Evolutionary conservation across 2,329 filamentous ascomycete species (phyloP).

Genomic region (Cercospora nicotianae): DNA sequence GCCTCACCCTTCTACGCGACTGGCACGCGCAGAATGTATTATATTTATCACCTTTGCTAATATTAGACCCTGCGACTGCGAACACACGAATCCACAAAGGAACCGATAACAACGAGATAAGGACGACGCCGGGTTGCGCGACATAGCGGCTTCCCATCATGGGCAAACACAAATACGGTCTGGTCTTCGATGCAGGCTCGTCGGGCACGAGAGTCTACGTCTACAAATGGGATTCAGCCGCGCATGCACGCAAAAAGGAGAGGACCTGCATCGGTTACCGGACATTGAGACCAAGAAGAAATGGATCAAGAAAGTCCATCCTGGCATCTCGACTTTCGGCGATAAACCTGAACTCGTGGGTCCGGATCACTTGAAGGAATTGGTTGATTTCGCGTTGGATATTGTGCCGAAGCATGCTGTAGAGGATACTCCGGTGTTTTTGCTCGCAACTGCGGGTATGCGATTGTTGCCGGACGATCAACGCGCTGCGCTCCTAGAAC

Average conservation of each 20-base stretch:
- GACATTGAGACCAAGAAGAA: conserved; percentile 78
- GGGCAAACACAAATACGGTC: conserved; percentile 65
- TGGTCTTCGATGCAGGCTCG: conserved; percentile 95
- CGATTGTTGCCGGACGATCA: conserved; percentile 75
- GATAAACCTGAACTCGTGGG: conserved; percentile 74
- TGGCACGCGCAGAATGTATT: conserved; percentile 13
- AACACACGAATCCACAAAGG: not conserved
- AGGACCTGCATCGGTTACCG: conserved; percentile 69
- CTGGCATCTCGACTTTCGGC: conserved; percentile 87
- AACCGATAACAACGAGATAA: conserved; percentile 3
- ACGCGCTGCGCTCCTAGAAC: conserved; percentile 68
- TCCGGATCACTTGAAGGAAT: conserved; percentile 72
- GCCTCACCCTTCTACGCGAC: not conserved
- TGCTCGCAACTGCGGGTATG: conserved; percentile 95
- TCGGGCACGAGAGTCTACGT: conserved; percentile 93
- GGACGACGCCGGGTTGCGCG: not conserved
- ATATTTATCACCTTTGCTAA: not conserved
- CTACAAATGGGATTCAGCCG: conserved; percentile 86
- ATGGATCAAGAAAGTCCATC: conserved; percentile 92
- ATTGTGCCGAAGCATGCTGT: conserved; percentile 75
- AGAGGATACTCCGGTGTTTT: conserved; percentile 83
- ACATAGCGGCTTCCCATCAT: conserved; percentile 20
- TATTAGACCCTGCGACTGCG: conserved; percentile 3
- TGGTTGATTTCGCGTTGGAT: conserved; percentile 78
- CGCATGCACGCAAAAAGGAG: conserved; percentile 62